Evolutionary conservation across 2,329 filamentous ascomycete genomes (phyloP), one percentile per base, ranked within the genome.

Genomic region (Colletotrichum magnum): DNA sequence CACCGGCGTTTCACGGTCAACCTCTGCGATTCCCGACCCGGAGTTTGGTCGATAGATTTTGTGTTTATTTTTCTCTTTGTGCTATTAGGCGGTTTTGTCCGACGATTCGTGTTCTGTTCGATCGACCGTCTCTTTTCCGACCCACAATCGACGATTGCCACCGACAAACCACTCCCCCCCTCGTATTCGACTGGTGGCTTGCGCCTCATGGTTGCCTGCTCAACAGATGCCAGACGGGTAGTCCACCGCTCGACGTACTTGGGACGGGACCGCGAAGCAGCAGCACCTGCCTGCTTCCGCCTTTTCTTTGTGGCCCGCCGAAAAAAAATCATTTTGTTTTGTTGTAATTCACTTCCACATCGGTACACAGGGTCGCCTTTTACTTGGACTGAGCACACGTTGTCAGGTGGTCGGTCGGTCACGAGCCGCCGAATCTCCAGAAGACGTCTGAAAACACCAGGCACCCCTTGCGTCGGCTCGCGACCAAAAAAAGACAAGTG

Each of bases 1-100:
- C 54, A 68, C 45, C 36, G 72, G 72, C 70, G 72, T 72, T 68
- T 36, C 32, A 45, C 15, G 62, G 69, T 70, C 61, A 32, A 24
- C 48, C 18, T 32, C 43, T 41, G 50, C 69, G 62, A 67, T 64
- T 61, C 60, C 64, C 60, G 32, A 36, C n/a, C 43, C 18, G 65
- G 58, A 71, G 67, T 64, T 71, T 65, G 59, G 52, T 65, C 56
- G 50, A 72, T 71, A 73, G 63, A 73, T 60, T 48, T 24, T 54
- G 26, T 64, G 66, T 58, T 69, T 52, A 48, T 47, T 62, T 16
- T 69, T 57, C 50, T 45, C 59, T 16, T 18, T 53, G 45, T 47
- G 62, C 32, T 58, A 51, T 32, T 45, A 43, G 56, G 21, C 7
- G 62, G 24, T 18, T 21, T 48, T 18, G 16, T 16, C 39, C 24